A percentile compares a stretch with the other conserved stretches of the same genome.
Evolutionary conservation across 1,139 yeast species (phyloP).

Genomic region (Zygoascus hellenicus): DNA sequence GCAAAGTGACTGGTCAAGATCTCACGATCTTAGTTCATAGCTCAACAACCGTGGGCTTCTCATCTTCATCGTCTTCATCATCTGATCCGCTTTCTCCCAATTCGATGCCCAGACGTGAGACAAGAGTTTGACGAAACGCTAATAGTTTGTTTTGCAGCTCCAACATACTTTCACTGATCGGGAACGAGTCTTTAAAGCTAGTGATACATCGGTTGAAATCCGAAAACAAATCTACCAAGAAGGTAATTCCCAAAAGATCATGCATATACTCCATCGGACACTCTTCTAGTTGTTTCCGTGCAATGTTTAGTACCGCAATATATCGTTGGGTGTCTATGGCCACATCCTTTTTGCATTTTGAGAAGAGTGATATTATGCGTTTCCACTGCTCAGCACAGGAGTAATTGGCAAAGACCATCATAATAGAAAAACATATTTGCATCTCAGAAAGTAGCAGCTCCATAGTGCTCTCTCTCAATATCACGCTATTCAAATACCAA

Average conservation of each 20-base stretch:
- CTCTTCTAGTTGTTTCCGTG: slow-evolving; percentile 31
- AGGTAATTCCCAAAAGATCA: slow-evolving; percentile 28
- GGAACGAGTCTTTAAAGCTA: not conserved
- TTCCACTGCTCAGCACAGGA: slow-evolving; percentile 45
- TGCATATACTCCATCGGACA: slow-evolving; percentile 39
- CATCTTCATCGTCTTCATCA: slow-evolving; percentile 17
- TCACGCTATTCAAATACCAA: slow-evolving; percentile 37
- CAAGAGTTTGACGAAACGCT: slow-evolving; percentile 10
- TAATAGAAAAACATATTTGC: slow-evolving; percentile 37
- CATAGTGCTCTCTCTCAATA: slow-evolving; percentile 21
- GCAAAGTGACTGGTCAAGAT: not conserved
- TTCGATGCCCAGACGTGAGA: slow-evolving; percentile 9
- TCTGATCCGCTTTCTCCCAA: slow-evolving; percentile 7
- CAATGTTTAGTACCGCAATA: slow-evolving; percentile 26
- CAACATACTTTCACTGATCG: not conserved
- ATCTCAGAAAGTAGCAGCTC: slow-evolving; percentile 37
- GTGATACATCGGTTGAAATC: slow-evolving; percentile 14
- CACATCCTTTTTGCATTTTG: slow-evolving; percentile 27
- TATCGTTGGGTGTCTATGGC: slow-evolving; percentile 18
- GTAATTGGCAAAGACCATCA: slow-evolving; percentile 40
- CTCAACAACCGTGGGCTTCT: slow-evolving; percentile 13
- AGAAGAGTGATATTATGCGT: slow-evolving; percentile 34
- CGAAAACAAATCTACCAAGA: slow-evolving; percentile 20
- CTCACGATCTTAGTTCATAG: not conserved
- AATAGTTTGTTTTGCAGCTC: not conserved